Evolutionary conservation across 2,329 filamentous ascomycete species (phyloP).

Genomic region (Aspergillus tanneri): DNA sequence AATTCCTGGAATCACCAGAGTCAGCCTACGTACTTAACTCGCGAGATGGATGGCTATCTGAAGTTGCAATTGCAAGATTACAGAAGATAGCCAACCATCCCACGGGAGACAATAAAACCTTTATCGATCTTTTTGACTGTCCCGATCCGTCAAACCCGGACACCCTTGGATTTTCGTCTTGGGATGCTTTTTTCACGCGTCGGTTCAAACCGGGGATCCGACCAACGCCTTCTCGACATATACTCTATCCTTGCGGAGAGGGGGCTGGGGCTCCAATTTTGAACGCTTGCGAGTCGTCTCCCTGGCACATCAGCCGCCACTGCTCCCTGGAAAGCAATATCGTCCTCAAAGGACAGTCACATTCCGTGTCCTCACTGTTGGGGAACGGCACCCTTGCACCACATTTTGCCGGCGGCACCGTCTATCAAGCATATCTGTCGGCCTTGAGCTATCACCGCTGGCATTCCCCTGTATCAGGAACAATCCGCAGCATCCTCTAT

Average conservation of each 20-base stretch:
- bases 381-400: background rate
- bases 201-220: background rate
- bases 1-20: background rate
- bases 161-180: background rate
- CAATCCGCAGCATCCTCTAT: background rate
- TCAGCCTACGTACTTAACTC: background rate
- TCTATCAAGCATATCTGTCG: slow-evolving; percentile 5
- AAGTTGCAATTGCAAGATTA: background rate
- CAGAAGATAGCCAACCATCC: background rate
- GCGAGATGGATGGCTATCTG: background rate
- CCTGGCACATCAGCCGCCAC: background rate
- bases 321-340: background rate
- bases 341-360: background rate
- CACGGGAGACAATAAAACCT: background rate
- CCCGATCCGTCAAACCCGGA: background rate
- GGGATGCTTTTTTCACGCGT: background rate
- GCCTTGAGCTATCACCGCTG: slow-evolving; percentile 6
- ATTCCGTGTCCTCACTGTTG: slow-evolving; percentile 6
- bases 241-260: background rate
- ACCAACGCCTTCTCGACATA: background rate
- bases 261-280: background rate
- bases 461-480: slow-evolving; percentile 10
- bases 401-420: background rate
- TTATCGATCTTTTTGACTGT: background rate
- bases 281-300: background rate